A percentile compares a stretch with the other conserved stretches of the same genome.
Conservation (phyloP, 2,329 filamentous ascomycete genomes). For the Penicillium sp. region DNA sequence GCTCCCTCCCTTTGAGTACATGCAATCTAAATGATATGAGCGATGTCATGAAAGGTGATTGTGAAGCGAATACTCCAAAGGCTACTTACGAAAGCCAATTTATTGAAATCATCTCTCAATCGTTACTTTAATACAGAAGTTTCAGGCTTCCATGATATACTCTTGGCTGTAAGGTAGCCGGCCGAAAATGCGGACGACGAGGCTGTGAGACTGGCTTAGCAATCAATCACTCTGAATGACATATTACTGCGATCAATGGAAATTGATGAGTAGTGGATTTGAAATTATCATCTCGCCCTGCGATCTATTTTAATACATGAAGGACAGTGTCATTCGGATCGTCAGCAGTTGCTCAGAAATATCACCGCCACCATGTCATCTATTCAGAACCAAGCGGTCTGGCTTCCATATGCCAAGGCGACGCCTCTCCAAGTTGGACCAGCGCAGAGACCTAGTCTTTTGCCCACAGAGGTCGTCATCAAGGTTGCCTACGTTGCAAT, state of each 20-base stretch:
- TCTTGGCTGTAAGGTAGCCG: not conserved
- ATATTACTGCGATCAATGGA: not conserved
- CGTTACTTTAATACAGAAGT: no score
- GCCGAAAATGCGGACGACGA: not conserved
- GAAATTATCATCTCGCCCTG: not conserved
- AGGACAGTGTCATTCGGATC: not conserved
- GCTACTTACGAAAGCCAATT: no score
- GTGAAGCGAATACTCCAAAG: no score
- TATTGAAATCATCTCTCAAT: no score
- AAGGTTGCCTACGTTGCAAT: slow-evolving; percentile 26
- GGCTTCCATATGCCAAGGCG: slow-evolving; percentile 16
- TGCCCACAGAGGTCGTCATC: slow-evolving; percentile 25
- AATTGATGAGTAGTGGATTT: not conserved
- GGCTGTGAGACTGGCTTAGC: not conserved
- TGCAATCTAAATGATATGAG: no score
- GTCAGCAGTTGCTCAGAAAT: not conserved
- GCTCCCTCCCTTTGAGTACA: no score
- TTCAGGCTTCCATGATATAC: not conserved
- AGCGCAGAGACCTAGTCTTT: slow-evolving; percentile 11
- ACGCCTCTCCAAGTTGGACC: slow-evolving; percentile 17
- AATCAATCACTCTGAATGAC: not conserved
- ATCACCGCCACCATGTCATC: not conserved
- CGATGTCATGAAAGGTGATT: no score
- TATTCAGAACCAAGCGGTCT: slow-evolving; percentile 25
- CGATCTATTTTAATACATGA: not conserved